Percentiles rank a stretch among this genome's conserved stretches.
These are phyloP conservation scores for Ophiostoma triangulosporum DNA, from an alignment of 2,329 filamentous ascomycete species.

Conservation along the genomic window DNA sequence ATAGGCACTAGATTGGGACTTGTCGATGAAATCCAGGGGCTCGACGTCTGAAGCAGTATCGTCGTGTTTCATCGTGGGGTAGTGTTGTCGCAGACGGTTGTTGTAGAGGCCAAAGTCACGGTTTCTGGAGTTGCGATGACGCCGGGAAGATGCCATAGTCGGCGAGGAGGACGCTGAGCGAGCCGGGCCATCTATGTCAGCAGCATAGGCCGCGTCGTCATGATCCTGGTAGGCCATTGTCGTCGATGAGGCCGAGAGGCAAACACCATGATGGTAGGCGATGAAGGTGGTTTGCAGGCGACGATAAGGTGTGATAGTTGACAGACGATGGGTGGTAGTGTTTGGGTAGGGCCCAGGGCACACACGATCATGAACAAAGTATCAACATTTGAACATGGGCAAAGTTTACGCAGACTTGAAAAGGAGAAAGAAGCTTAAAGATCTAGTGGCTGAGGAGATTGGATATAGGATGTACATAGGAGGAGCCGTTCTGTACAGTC, in stretches of 20 bases:
- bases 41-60: constrained; percentile 14
- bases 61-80: constrained; percentile 20
- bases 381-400: background rate
- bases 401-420: background rate
- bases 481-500: background rate
- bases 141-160: constrained; percentile 8
- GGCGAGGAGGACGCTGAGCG: constrained; percentile 1
- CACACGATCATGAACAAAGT: background rate
- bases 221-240: constrained; percentile 14
- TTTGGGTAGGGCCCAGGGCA: background rate
- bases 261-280: constrained; percentile 5
- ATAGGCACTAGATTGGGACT: background rate
- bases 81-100: constrained; percentile 15
- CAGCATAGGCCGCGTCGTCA: constrained; percentile 16
- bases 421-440: constrained; percentile 5
- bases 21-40: constrained; percentile 10
- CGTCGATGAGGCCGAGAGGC: background rate
- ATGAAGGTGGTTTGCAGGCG: background rate
- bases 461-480: constrained; percentile 2
- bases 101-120: constrained; percentile 17
- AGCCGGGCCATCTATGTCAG: constrained; percentile 13
- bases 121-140: constrained; percentile 15
- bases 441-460: constrained; percentile 2
- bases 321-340: background rate
- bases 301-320: background rate